phyloP scores from a whole-genome alignment of 1,284 basidiomycete species.

The Pseudozyma sp. region DNA sequence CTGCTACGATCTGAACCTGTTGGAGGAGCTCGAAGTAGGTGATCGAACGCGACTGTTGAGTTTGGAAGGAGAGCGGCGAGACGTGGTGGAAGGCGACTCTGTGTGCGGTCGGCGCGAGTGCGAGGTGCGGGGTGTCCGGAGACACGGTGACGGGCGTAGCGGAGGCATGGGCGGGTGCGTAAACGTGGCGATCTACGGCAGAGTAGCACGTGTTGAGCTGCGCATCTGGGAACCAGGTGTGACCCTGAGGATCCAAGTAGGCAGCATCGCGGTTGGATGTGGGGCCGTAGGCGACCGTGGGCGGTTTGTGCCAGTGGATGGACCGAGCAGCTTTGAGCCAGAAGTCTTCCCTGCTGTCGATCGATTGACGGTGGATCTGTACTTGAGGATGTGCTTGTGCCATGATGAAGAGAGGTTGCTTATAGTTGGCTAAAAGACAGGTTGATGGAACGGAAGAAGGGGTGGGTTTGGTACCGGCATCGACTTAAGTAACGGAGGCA shows the following conservation, averaged over 20 bases:
- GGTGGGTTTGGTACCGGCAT: not conserved
- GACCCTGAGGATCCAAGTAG: slow-evolving; percentile 37
- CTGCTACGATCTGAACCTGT: slow-evolving; percentile 59
- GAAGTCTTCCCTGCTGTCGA: slow-evolving; percentile 47
- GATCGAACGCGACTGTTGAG: slow-evolving; percentile 40
- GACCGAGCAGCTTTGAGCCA: slow-evolving; percentile 53
- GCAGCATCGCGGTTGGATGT: slow-evolving; percentile 20
- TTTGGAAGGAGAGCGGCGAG: slow-evolving; percentile 57
- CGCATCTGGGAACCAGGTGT: slow-evolving; percentile 56
- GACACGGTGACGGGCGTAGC: slow-evolving; percentile 48
- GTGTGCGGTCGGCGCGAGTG: slow-evolving; percentile 42
- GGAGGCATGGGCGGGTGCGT: slow-evolving; percentile 26
- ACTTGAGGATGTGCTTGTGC: slow-evolving; percentile 44
- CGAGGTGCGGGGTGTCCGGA: slow-evolving; percentile 51
- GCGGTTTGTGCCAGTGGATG: slow-evolving; percentile 59
- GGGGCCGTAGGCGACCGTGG: slow-evolving; percentile 46
- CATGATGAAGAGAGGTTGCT: slow-evolving; percentile 3
- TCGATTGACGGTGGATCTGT: slow-evolving; percentile 51
- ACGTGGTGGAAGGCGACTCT: slow-evolving; percentile 56
- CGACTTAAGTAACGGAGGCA: not conserved
- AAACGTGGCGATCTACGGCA: slow-evolving; percentile 47
- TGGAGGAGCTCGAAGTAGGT: slow-evolving; percentile 60
- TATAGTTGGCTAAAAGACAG: not conserved
- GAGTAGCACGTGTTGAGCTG: slow-evolving; percentile 56
- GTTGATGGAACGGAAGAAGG: not conserved